Evolutionary conservation across 2,329 filamentous ascomycete species (phyloP).

Genomic region (Cladophialophora exuberans): DNA sequence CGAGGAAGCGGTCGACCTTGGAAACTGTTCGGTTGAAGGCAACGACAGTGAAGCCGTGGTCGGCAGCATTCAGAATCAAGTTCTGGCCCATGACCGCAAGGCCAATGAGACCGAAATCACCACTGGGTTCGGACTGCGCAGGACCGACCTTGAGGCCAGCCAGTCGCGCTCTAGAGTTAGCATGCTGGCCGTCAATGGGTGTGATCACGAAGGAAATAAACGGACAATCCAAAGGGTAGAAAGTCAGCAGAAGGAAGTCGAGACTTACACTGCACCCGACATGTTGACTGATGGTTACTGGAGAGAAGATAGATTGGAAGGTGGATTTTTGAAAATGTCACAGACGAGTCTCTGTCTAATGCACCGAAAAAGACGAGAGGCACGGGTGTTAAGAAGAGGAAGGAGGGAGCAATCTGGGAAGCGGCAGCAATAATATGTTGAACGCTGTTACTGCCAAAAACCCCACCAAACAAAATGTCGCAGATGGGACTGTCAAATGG

Average conservation of each 20-base stretch:
- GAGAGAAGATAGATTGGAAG: neutral
- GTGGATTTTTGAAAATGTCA: neutral
- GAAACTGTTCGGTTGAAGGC: slow-evolving; percentile 98
- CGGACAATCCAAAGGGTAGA: neutral
- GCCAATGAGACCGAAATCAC: slow-evolving; percentile 91
- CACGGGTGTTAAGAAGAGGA: slow-evolving; percentile 26
- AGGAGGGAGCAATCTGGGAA: slow-evolving; percentile 28
- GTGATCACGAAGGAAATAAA: neutral
- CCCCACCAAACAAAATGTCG: slow-evolving; percentile 20
- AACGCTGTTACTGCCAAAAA: no score
- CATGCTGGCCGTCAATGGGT: slow-evolving; percentile 41
- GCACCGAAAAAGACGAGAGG: slow-evolving; percentile 36
- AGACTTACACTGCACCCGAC: slow-evolving; percentile 35
- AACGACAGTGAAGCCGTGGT: slow-evolving; percentile 93
- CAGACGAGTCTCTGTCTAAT: slow-evolving; percentile 33
- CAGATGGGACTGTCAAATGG: slow-evolving; percentile 33
- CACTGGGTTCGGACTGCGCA: slow-evolving; percentile 61
- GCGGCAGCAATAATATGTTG: slow-evolving; percentile 32
- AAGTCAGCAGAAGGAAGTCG: neutral
- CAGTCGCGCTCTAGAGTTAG: slow-evolving; percentile 70
- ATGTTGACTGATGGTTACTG: slow-evolving; percentile 27
- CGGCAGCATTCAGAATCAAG: slow-evolving; percentile 86
- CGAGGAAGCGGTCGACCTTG: slow-evolving; percentile 95
- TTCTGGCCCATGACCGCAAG: slow-evolving; percentile 90
- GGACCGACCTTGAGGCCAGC: slow-evolving; percentile 72